These are phyloP conservation scores for Aspergillus conjunctus DNA, from an alignment of 495 filamentous ascomycete genomes.

Conservation along the genomic window DNA sequence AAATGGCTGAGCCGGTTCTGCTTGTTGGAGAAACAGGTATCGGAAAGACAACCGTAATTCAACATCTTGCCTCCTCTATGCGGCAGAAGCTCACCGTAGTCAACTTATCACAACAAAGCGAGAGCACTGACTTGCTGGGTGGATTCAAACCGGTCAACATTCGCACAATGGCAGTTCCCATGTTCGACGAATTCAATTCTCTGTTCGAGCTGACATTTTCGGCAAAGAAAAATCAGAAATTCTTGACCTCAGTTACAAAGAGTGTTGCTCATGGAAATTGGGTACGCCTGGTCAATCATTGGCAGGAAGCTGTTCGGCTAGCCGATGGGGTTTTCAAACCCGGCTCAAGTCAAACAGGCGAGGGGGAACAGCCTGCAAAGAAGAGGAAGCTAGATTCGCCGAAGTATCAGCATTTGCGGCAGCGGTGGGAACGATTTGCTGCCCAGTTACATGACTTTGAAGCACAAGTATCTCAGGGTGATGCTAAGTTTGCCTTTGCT, in stretches of 20 bases:
- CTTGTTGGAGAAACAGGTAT: conserved; percentile 98
- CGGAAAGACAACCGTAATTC: conserved; percentile 93
- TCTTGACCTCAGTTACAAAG: conserved; percentile 76
- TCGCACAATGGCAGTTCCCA: conserved; percentile 80
- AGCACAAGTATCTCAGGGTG: conserved; percentile 73
- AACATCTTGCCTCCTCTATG: conserved; percentile 81
- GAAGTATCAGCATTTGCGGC: conserved; percentile 65
- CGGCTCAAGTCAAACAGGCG: conserved; percentile 33
- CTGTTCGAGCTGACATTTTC: conserved; percentile 86
- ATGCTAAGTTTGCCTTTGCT: conserved; percentile 85
- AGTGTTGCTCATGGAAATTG: conserved; percentile 80
- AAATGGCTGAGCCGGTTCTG: conserved; percentile 82
- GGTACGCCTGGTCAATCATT: conserved; percentile 77
- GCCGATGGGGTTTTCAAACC: conserved; percentile 68
- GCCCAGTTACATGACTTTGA: conserved; percentile 77
- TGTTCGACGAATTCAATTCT: conserved; percentile 92
- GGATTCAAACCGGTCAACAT: conserved; percentile 95
- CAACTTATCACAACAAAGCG: conserved; percentile 97
- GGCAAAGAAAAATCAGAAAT: conserved; percentile 79
- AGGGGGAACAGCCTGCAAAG: conserved; percentile 70
- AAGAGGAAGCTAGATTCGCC: conserved; percentile 76
- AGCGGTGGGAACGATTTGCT: conserved; percentile 80
- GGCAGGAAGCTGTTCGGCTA: conserved; percentile 85
- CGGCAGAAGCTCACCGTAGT: conserved; percentile 84
- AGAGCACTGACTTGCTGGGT: conserved; percentile 88